Evolutionary conservation across 805 yeast species (phyloP).

Genomic region (Allodekkera sacchari): DNA sequence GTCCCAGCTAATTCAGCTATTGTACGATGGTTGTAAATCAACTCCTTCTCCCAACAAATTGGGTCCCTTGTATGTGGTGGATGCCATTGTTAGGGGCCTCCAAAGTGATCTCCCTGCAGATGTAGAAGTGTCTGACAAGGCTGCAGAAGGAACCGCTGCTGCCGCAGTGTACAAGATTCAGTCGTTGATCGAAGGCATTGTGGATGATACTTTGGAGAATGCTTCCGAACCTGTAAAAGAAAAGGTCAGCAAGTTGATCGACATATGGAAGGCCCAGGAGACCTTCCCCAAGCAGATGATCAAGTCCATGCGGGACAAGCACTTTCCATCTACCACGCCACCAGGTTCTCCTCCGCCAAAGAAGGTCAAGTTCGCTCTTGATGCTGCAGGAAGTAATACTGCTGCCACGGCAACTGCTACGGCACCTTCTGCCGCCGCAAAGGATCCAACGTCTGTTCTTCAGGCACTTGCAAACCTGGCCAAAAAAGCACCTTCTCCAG

Average conservation of each 20-base stretch:
- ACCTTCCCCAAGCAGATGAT: conserved; percentile 61
- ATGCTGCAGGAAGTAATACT: background rate
- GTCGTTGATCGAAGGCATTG: conserved; percentile 51
- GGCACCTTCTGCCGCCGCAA: conserved; percentile 21
- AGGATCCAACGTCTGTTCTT: conserved; percentile 54
- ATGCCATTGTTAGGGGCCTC: conserved; percentile 82
- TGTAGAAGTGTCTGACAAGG: conserved; percentile 37
- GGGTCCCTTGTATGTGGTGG: conserved; percentile 86
- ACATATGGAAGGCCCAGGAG: conserved; percentile 84
- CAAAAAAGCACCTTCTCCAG: conserved; percentile 31
- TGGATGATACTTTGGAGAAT: conserved; percentile 54
- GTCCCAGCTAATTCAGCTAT: conserved; percentile 46
- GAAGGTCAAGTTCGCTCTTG: conserved; percentile 21
- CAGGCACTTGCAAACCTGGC: conserved; percentile 65
- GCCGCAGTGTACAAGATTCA: conserved; percentile 64
- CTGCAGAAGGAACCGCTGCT: conserved; percentile 65
- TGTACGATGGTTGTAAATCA: conserved; percentile 60
- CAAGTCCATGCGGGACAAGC: conserved; percentile 45
- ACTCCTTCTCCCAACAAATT: conserved; percentile 77
- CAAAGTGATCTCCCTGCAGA: conserved; percentile 51
- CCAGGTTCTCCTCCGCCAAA: conserved; percentile 54
- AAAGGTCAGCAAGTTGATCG: conserved; percentile 76
- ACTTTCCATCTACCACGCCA: conserved; percentile 62
- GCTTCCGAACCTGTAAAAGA: conserved; percentile 50
- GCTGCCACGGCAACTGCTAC: conserved; percentile 7